Percentiles rank a stretch among this genome's conserved stretches.
phyloP scores from a whole-genome alignment of 2,329 filamentous ascomycete species.

The Alternaria dauci region DNA sequence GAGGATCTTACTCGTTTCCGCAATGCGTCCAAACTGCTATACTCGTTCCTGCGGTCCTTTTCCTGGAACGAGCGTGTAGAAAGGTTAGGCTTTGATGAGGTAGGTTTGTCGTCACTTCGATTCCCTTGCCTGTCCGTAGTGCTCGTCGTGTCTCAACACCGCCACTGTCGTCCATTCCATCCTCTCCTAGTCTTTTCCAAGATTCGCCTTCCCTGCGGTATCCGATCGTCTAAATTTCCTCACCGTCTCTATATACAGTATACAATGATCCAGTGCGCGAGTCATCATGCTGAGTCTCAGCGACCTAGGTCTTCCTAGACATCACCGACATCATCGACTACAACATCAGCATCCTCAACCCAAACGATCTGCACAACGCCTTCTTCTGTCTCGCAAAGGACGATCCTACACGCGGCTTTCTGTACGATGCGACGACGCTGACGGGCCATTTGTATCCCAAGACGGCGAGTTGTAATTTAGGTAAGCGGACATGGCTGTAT shows the following conservation, averaged over 20 bases:
- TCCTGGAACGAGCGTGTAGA: conserved; percentile 83
- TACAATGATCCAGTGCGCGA: too few species aligned
- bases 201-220: neutral
- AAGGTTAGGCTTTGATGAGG: conserved; percentile 88
- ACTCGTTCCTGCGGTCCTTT: conserved; percentile 73
- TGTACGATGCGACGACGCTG: conserved; percentile 74
- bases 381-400: conserved; percentile 80
- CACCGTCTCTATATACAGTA: neutral
- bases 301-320: conserved; percentile 70
- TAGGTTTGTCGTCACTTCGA: conserved; percentile 49
- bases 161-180: too few species aligned
- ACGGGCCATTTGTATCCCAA: conserved; percentile 70
- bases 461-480: conserved; percentile 17
- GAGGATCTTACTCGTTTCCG: conserved; percentile 79
- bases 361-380: conserved; percentile 68
- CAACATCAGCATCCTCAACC: conserved; percentile 77
- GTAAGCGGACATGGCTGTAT: conserved; percentile 28
- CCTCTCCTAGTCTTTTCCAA: neutral
- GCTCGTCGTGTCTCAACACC: conserved; percentile 8
- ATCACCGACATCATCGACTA: conserved; percentile 87
- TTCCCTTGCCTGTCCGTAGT: conserved; percentile 1
- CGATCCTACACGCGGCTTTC: conserved; percentile 82
- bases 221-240: neutral
- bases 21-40: conserved; percentile 83
- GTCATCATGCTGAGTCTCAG: conserved; percentile 14